A percentile compares a stretch with the other conserved stretches of the same genome.
Evolutionary conservation across 1,284 basidiomycete genomes (phyloP).

Genomic region (Microbotryum lychnidis-dioicae): DNA sequence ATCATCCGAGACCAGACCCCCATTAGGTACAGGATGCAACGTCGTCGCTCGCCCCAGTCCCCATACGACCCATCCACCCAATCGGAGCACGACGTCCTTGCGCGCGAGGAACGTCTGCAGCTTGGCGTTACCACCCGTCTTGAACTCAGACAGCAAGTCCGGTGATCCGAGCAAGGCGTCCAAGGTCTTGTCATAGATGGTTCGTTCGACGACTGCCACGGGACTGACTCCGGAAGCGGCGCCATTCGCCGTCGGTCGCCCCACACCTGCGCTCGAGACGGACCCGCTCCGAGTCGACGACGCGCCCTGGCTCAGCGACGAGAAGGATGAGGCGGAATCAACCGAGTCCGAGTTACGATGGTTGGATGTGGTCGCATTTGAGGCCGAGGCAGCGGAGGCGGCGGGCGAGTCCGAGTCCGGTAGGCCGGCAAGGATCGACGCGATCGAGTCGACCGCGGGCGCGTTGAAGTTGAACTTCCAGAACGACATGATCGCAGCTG

Average conservation of each 20-base stretch:
- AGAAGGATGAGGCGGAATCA: no score
- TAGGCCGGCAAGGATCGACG: conserved; percentile 17
- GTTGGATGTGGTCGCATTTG: no score
- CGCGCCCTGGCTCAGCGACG: no score
- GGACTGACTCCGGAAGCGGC: background rate
- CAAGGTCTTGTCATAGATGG: conserved; percentile 15
- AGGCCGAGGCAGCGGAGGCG: background rate
- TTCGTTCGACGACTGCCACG: background rate
- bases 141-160: conserved; percentile 29
- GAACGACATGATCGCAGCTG: conserved; percentile 15
- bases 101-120: conserved; percentile 27
- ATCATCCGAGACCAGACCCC: conserved; percentile 18
- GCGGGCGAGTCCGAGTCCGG: conserved; percentile 5
- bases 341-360: no score
- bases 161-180: conserved; percentile 22
- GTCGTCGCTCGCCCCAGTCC: conserved; percentile 22
- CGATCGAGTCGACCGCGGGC: conserved; percentile 21
- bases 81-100: conserved; percentile 18
- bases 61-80: conserved; percentile 32
- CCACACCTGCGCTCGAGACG: no score
- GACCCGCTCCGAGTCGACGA: no score
- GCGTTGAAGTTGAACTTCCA: conserved; percentile 21
- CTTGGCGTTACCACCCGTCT: conserved; percentile 22
- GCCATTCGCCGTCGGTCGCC: background rate
- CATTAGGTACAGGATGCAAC: background rate